phyloP scores from a whole-genome alignment of 352 stramenopile genomes.

The Phytopythium boreale region DNA sequence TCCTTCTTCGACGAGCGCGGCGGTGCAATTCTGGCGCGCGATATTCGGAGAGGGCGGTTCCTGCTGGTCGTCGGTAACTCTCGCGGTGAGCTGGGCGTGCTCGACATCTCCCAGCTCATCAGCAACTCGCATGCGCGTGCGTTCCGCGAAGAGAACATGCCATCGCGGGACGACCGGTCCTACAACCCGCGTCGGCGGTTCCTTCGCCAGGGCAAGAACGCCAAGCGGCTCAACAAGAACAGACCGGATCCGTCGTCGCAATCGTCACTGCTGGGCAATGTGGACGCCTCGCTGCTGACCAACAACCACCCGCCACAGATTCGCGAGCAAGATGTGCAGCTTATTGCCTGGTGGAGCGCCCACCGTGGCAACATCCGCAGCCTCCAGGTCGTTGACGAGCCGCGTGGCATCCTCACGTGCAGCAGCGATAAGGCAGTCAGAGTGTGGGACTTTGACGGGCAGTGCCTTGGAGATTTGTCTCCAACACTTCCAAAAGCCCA shows the following conservation, averaged over 20 bases:
- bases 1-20: constrained; percentile 64
- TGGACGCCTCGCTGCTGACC: neutral
- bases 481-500: constrained; percentile 7
- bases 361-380: constrained; percentile 48
- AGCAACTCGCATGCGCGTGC: constrained; percentile 32
- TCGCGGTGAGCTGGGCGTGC: constrained; percentile 44
- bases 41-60: constrained; percentile 46
- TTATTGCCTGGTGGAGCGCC: constrained; percentile 48
- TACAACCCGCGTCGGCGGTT: constrained; percentile 76
- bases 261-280: neutral
- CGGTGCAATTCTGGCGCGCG: constrained; percentile 43
- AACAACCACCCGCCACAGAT: constrained; percentile 15
- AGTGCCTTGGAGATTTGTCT: constrained; percentile 34
- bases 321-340: constrained; percentile 29
- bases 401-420: constrained; percentile 55
- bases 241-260: constrained; percentile 10
- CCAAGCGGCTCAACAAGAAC: constrained; percentile 44
- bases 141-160: constrained; percentile 54
- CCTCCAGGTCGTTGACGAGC: constrained; percentile 56
- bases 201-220: constrained; percentile 59
- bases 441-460: constrained; percentile 57
- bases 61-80: constrained; percentile 37
- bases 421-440: constrained; percentile 56
- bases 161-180: constrained; percentile 45
- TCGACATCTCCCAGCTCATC: constrained; percentile 56